Evolutionary conservation across 345 rosid genomes (phyloP).

Genomic region (Lenwebbia sp.): DNA sequence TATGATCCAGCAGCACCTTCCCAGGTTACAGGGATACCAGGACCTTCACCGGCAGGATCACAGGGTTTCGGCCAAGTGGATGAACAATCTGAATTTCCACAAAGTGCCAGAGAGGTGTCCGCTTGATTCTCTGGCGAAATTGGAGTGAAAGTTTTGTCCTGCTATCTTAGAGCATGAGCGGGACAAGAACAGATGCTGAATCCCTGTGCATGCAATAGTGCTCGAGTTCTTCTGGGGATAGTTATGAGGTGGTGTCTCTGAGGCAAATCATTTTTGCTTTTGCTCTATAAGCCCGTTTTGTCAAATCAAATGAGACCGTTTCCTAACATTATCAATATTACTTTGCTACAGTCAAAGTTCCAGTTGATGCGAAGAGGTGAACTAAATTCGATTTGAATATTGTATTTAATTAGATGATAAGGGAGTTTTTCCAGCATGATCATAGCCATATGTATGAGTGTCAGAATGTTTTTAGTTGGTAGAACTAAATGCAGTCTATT

Average conservation of each 20-base stretch:
- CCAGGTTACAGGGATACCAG: conserved; percentile 1
- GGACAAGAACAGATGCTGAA: background rate
- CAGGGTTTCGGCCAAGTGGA: background rate
- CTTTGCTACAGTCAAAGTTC: background rate
- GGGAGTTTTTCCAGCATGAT: background rate
- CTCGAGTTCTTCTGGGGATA: background rate
- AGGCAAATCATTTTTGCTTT: background rate
- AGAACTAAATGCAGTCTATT: background rate
- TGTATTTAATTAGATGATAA: background rate
- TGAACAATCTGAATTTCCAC: conserved; percentile 1
- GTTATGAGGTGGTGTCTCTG: background rate
- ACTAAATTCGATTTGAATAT: background rate
- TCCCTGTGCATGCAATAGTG: background rate
- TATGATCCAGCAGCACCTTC: conserved; percentile 5
- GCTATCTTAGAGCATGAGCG: background rate
- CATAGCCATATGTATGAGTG: background rate
- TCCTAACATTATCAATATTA: background rate
- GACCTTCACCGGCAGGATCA: conserved; percentile 4
- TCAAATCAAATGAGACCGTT: background rate
- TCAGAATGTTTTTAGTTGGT: background rate
- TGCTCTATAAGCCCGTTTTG: background rate
- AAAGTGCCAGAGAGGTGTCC: background rate
- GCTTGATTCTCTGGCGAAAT: background rate
- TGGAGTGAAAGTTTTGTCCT: background rate
- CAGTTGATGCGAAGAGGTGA: background rate